Evolutionary conservation across 1,139 yeast genomes (phyloP).

Genomic region (Taphrina wiesneri): DNA sequence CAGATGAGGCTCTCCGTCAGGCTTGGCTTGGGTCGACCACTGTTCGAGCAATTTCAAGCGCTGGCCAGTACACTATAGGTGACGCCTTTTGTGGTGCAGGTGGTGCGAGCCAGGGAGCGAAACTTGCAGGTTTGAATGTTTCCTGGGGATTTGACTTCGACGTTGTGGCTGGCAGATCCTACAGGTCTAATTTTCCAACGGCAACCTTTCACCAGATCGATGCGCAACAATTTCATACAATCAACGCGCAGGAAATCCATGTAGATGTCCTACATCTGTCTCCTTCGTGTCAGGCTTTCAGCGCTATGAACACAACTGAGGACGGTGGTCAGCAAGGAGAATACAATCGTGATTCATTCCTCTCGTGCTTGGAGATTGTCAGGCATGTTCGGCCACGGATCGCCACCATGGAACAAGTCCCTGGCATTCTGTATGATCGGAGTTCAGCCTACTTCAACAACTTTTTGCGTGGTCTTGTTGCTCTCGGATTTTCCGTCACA

Average conservation of each 20-base stretch:
- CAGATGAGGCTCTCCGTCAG: not conserved
- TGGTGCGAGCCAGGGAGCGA: not conserved
- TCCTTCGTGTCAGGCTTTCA: not conserved
- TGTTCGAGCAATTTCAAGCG: not conserved
- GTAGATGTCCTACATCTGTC: not conserved
- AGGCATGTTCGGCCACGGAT: slow-evolving; percentile 1
- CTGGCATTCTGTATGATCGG: not conserved
- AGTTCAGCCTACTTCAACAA: not conserved
- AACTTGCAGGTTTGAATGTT: not conserved
- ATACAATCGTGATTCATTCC: not conserved
- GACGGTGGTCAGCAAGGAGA: not conserved
- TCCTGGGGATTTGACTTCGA: not conserved
- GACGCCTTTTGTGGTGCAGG: slow-evolving; percentile 6
- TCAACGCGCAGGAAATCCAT: not conserved
- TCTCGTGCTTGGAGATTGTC: not conserved
- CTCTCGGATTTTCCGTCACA: not conserved
- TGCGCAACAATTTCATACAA: not conserved
- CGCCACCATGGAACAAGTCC: not conserved
- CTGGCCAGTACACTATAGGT: not conserved
- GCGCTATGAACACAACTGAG: slow-evolving; percentile 2
- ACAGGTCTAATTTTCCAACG: not conserved
- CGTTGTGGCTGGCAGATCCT: not conserved
- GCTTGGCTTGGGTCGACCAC: not conserved
- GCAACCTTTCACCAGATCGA: not conserved
- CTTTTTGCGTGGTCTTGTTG: not conserved